Evolutionary conservation across 2,329 filamentous ascomycete genomes (phyloP).

Genomic region (Alternaria rosae): DNA sequence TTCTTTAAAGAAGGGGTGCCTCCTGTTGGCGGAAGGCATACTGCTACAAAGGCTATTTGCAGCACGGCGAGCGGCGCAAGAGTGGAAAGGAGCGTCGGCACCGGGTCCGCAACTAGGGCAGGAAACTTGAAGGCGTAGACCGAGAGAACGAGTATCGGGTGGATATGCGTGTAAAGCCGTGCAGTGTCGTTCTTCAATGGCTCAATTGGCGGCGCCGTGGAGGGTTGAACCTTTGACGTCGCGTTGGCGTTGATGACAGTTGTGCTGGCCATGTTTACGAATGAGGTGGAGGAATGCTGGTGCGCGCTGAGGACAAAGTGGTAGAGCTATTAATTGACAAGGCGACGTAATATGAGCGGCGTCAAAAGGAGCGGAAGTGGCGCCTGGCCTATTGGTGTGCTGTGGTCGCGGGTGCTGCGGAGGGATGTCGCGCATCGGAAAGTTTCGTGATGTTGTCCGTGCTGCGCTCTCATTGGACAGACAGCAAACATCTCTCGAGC

Average conservation of each 20-base stretch:
- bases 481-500: not conserved
- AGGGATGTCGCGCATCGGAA: constrained; percentile 22
- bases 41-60: constrained; percentile 67
- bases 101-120: constrained; percentile 73
- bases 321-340: not conserved
- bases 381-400: constrained; percentile 22
- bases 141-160: constrained; percentile 72
- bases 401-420: constrained; percentile 17
- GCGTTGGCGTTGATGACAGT: constrained; percentile 34
- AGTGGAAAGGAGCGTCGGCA: constrained; percentile 66
- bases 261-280: constrained; percentile 34
- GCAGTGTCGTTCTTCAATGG: constrained; percentile 59
- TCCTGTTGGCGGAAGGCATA: constrained; percentile 65
- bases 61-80: constrained; percentile 69
- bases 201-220: constrained; percentile 51
- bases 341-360: not conserved
- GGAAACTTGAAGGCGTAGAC: constrained; percentile 70
- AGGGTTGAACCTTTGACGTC: constrained; percentile 28
- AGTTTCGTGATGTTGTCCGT: constrained; percentile 26
- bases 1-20: constrained; percentile 56
- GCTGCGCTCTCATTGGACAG: constrained; percentile 19
- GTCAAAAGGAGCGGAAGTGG: constrained; percentile 28
- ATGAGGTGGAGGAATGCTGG: not conserved
- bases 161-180: constrained; percentile 67
- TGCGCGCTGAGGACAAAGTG: not conserved